Evolutionary conservation across 2,329 filamentous ascomycete species (phyloP).

Genomic region (Trichoderma sp.): DNA sequence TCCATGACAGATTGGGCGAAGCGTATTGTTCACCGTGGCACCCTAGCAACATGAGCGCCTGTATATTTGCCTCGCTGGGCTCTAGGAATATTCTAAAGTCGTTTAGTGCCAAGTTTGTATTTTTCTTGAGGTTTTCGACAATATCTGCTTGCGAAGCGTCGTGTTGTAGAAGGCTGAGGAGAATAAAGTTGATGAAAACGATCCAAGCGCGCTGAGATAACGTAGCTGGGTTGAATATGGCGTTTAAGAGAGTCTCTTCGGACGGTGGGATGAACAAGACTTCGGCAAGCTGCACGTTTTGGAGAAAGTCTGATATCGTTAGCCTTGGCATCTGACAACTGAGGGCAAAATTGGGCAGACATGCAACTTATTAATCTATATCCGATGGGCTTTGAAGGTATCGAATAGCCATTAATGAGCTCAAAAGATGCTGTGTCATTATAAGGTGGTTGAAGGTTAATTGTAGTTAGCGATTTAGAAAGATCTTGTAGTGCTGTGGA

Average conservation of each 20-base stretch:
- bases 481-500: neutral
- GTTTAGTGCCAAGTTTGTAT: slow-evolving; percentile 16
- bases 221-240: slow-evolving; percentile 2
- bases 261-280: slow-evolving; percentile 3
- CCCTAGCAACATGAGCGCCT: slow-evolving; percentile 14
- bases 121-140: slow-evolving; percentile 7
- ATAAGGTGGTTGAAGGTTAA: neutral
- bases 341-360: neutral
- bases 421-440: neutral
- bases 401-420: neutral
- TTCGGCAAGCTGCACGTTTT: slow-evolving; percentile 7
- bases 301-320: neutral
- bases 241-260: neutral
- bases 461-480: slow-evolving; percentile 3
- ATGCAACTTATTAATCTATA: slow-evolving; percentile 14
- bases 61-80: slow-evolving; percentile 22
- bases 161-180: neutral
- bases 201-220: slow-evolving; percentile 2
- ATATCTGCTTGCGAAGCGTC: slow-evolving; percentile 3
- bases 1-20: slow-evolving; percentile 23
- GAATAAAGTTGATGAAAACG: slow-evolving; percentile 7
- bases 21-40: slow-evolving; percentile 21
- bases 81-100: slow-evolving; percentile 21
- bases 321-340: neutral
- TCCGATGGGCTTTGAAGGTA: neutral